Base-by-base conservation (phyloP, 441 rosid species). In the Bocquillonia castaneifolia region DNA sequence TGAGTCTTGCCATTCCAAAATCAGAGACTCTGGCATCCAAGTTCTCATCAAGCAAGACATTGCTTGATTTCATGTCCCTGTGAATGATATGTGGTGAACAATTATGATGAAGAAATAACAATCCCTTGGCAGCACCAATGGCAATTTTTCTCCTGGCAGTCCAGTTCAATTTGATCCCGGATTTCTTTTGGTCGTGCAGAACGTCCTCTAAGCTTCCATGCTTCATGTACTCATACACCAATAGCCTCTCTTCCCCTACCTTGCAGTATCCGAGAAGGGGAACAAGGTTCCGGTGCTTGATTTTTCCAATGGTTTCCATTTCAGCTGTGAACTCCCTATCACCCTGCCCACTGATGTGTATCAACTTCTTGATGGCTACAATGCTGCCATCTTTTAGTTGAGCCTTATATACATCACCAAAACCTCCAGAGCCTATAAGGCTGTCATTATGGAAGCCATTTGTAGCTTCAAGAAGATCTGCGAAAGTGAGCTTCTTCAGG, bases 1-100 rank as follows among this genome's bases (percentile, higher is more conserved):
- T 83, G 17, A 90, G 81, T 84, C 99, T 66, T 0, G 99, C 99
- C 99, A 92, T 94, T 34, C 99, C 99, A 34, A 94, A 94, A 84
- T 94, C 98, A 0, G 99, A 94, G 15, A 94, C 98, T 64, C 99
- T 69, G 6, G 99, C 96, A 61, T 92, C 98, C 77, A 87, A 75
- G 69, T 90, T 79, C 60, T 90, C 92, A 22, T 86, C 99, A 0
- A 94, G 78, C 66, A 94, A 74, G 26, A 94, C 99, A 63, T 94
- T 94, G 82, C 99, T 94, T 0, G 98, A 92, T 72, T 94, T 94
- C 99, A 94, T 94, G 76, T 94, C 99, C 45, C 99, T 69, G 82
- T 93, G 99, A 69, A 93, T 93, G 72, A 93, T 90, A 69, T 87
- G 96, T 0, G 99, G 99, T 61, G 48, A 82, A 84, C 99, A 94